Evolutionary conservation across 2,329 filamentous ascomycete genomes (phyloP).

Genomic region (Penicillium olsonii): DNA sequence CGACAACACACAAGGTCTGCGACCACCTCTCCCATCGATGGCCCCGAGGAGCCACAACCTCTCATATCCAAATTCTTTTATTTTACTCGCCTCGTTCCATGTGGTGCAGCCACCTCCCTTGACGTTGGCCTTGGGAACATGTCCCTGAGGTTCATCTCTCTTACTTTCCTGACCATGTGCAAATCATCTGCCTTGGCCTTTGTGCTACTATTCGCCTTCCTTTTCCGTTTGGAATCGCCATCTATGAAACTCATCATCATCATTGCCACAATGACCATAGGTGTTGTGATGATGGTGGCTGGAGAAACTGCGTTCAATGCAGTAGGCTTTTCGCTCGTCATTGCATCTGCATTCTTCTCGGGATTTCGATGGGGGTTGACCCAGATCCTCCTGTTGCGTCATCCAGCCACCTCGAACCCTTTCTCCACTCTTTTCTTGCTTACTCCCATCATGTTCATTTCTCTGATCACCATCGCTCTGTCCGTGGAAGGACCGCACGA

Average conservation of each 20-base stretch:
- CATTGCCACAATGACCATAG: conserved; percentile 86
- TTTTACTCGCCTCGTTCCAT: conserved; percentile 85
- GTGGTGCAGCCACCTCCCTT: conserved; percentile 86
- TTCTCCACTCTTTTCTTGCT: conserved; percentile 97
- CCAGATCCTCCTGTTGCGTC: conserved; percentile 89
- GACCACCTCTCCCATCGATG: conserved; percentile 44
- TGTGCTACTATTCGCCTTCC: conserved; percentile 90
- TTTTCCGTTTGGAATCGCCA: conserved; percentile 86
- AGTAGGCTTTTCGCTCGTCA: conserved; percentile 87
- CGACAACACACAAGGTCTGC: conserved; percentile 38
- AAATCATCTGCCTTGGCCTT: conserved; percentile 96
- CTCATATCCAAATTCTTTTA: conserved; percentile 90
- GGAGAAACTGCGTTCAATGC: conserved; percentile 89
- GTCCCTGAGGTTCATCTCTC: conserved; percentile 90
- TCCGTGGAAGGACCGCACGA: conserved; percentile 77
- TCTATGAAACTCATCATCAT: conserved; percentile 84
- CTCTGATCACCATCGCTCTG: conserved; percentile 76
- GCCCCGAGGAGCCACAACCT: conserved; percentile 53
- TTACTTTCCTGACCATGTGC: conserved; percentile 99
- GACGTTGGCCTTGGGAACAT: conserved; percentile 97
- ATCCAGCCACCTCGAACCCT: conserved; percentile 92
- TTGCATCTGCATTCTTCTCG: conserved; percentile 89
- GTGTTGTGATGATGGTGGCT: conserved; percentile 97
- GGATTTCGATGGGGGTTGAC: conserved; percentile 99
- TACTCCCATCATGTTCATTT: conserved; percentile 93